Base-by-base conservation (phyloP, 306 rosid species). In the Quercus rubra region DNA sequence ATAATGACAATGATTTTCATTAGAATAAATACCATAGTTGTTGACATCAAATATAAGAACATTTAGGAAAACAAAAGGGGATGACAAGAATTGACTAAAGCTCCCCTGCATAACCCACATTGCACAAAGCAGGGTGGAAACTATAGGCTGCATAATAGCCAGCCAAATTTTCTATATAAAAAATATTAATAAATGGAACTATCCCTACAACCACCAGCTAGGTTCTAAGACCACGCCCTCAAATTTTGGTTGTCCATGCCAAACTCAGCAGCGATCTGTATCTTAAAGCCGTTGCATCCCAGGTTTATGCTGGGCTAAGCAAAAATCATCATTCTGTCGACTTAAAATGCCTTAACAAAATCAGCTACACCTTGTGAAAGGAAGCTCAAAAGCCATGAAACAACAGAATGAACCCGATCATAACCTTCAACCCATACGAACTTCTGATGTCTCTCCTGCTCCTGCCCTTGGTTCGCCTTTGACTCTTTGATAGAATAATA, bases 401-500 rank as follows among this genome's bases (percentile, higher is more conserved):
- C 28, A 71, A 56, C 78, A 61, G 79, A 35, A 77, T 67, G 76
- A 19, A 7, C 49, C n/a, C 3, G n/a, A 20, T 41, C 79, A 62
- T 77, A 19, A 28, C 70, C 71, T 78, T 81, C 78, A 84, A 75
- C 74, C 83, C 77, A 83, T 68, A 67, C 74, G 79, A 85, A 73
- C 71, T 78, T 72, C 73, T 23, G 92, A 86, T 43, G 87, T 41
- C 83, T 86, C 89, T 9, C 87, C 89, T 70, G 74, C 86, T 75
- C 72, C 78, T 18, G 85, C 27, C 17, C 52, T 63, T 57, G 78
- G 20, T 73, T 81, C 70, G 70, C 79, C 80, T 83, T 74, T 85
- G 55, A 89, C 96, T 85, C 99, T 96, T 78, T 85, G 91, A 83
- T 96, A 96, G 86, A 96, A 96, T 54, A 96, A 70, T 82, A 96